Percentiles rank a stretch among this genome's conserved stretches.
Conservation (phyloP, 768 basidiomycete genomes). For the Mycena galopus region DNA sequence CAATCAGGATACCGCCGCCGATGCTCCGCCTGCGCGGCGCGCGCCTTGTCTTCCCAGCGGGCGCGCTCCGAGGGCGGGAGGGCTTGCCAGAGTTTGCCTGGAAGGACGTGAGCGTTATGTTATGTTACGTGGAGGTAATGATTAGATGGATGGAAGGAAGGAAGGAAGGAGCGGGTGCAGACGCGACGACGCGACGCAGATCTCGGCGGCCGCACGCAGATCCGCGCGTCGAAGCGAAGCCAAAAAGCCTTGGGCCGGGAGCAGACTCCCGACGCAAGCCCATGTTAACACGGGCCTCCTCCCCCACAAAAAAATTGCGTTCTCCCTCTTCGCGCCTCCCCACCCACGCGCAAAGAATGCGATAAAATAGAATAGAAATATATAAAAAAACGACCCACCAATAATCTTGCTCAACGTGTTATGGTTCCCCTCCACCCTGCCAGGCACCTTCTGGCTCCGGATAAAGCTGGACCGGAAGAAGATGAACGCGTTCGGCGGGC, state of each 20-base stretch:
- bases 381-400: conserved; percentile 54
- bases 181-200: too few species aligned
- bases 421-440: conserved; percentile 84
- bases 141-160: background rate
- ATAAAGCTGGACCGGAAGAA: conserved; percentile 87
- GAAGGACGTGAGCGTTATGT: background rate
- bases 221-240: too few species aligned
- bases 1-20: conserved; percentile 83
- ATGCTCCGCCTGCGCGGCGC: conserved; percentile 80
- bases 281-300: too few species aligned
- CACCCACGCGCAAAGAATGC: too few species aligned
- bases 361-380: background rate
- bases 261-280: too few species aligned
- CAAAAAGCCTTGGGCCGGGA: too few species aligned
- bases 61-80: conserved; percentile 76
- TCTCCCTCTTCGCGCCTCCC: too few species aligned
- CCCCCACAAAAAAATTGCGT: too few species aligned
- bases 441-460: conserved; percentile 78
- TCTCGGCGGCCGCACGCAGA: too few species aligned
- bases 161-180: background rate
- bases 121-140: too few species aligned
- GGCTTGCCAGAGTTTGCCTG: conserved; percentile 82
- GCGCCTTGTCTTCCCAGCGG: conserved; percentile 83
- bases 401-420: conserved; percentile 87
- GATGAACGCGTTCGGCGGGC: conserved; percentile 89